These are phyloP conservation scores for Nidularia pulvinata DNA, from an alignment of 768 basidiomycete species.

Conservation along the genomic window DNA sequence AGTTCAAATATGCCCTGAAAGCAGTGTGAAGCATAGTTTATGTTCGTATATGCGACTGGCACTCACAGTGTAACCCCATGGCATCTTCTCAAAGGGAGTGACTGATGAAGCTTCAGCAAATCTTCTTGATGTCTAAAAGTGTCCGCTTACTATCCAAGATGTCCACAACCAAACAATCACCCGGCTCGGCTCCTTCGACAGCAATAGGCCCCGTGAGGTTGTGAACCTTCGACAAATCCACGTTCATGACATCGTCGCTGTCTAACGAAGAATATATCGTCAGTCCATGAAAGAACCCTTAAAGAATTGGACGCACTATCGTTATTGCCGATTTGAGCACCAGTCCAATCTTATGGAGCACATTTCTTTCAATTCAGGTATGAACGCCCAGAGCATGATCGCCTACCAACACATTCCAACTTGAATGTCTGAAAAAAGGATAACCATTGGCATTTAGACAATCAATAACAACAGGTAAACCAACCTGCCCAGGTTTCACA, in stretches of 20 bases:
- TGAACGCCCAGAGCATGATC: background rate
- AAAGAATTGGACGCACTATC: slow-evolving; percentile 44
- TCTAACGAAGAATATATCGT: slow-evolving; percentile 22
- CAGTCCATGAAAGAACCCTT: background rate
- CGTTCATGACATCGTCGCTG: slow-evolving; percentile 67
- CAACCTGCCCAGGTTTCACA: slow-evolving; percentile 61
- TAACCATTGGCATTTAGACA: background rate
- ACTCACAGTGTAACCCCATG: slow-evolving; percentile 76
- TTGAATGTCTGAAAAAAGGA: slow-evolving; percentile 54
- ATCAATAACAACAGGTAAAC: background rate
- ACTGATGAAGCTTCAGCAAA: slow-evolving; percentile 29
- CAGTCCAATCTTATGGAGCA: slow-evolving; percentile 69
- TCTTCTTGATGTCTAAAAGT: background rate
- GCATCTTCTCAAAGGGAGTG: slow-evolving; percentile 70
- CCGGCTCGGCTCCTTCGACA: slow-evolving; percentile 76
- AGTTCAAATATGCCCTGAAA: slow-evolving; percentile 72
- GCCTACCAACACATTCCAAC: slow-evolving; percentile 64
- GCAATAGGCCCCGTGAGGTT: slow-evolving; percentile 78
- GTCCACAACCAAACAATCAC: slow-evolving; percentile 79
- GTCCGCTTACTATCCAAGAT: slow-evolving; percentile 62
- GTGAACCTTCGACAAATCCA: slow-evolving; percentile 67
- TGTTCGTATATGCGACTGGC: background rate
- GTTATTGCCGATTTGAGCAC: slow-evolving; percentile 78
- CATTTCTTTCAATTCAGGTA: background rate
- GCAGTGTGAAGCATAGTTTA: background rate